A percentile compares a stretch with the other conserved stretches of the same genome.
Conservation (phyloP, 495 filamentous ascomycete species). For the Penicillium daleae region DNA sequence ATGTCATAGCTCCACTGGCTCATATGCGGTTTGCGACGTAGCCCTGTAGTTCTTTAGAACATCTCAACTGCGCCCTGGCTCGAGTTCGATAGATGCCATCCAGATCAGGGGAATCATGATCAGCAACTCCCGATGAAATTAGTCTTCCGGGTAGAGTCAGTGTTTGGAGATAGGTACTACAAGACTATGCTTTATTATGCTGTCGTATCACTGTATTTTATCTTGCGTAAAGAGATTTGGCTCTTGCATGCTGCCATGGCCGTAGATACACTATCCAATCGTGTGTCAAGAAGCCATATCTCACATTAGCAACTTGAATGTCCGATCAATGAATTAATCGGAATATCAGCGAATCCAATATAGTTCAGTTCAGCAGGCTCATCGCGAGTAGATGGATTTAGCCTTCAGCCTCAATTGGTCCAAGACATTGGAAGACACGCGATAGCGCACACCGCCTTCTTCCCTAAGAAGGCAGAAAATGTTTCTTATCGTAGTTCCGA, state of each 20-base stretch:
- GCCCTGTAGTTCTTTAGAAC: background rate
- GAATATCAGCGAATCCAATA: background rate
- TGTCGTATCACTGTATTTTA: background rate
- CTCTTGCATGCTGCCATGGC: background rate
- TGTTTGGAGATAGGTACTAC: no score
- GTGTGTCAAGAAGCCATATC: no score
- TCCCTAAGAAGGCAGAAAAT: constrained; percentile 29
- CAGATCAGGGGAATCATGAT: background rate
- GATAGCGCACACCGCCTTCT: constrained; percentile 26
- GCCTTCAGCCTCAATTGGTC: background rate
- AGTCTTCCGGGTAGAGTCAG: no score
- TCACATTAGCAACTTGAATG: no score
- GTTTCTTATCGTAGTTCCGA: constrained; percentile 34
- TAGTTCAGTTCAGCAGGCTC: background rate
- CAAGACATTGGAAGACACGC: background rate
- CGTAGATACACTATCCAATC: no score
- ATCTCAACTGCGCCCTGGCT: no score
- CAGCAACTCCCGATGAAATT: background rate
- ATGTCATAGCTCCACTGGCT: constrained; percentile 15
- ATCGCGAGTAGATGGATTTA: background rate
- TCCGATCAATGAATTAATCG: background rate
- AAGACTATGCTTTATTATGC: background rate
- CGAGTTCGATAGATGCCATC: no score
- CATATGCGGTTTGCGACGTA: background rate
- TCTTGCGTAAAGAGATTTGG: background rate